Evolutionary conservation across 768 basidiomycete genomes (phyloP), one percentile per base, ranked within the genome.

Genomic region (Myochromella boudieri): DNA sequence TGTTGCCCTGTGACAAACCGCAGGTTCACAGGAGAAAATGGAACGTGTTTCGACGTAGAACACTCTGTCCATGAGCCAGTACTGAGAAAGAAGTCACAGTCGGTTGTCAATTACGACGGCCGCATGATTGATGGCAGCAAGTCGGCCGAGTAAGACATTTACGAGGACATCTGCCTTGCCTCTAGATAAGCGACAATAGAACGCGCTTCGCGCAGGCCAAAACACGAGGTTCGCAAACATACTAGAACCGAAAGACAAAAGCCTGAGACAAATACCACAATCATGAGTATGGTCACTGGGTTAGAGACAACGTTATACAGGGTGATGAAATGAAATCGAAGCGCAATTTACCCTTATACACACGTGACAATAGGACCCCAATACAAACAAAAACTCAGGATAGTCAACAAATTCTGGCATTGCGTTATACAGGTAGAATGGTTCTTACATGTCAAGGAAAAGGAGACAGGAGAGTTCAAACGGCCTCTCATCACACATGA

Each of bases 81-180:
- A 36, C 17, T 32, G 27, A 34, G 25, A 28, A 51, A 31, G 26
- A 44, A 51, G 45, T 42, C 44, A n/a, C 9, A 37, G 14, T 12
- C 12, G 27, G 36, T 18, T 39, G 49, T 34, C 43, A 51, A 6
- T 2, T 11, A 38, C 15, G 15, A 25, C 21, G 32, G 43, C 43
- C 49, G 49, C 22, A 24, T 51, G 49, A 40, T 51, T 37, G 8
- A 12, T 24, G 27, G 20, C 43, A 45, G 28, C 32, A 20, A 9
- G 32, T 22, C 24, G 34, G 26, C 33, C 31, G 27, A 49, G 29
- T 6, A 24, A 22, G 32, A 43, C 25, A 22, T 15, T 37, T 43
- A 27, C 14, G 41, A 37, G 10, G 7, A 28, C 20, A 34, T 49
- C n/a, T 20, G 41, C 22, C 25, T 11, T 3, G 14, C n/a, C 18